Base-by-base conservation (phyloP, 2,329 filamentous ascomycete species). In the Coleophoma eucalyptorum region DNA sequence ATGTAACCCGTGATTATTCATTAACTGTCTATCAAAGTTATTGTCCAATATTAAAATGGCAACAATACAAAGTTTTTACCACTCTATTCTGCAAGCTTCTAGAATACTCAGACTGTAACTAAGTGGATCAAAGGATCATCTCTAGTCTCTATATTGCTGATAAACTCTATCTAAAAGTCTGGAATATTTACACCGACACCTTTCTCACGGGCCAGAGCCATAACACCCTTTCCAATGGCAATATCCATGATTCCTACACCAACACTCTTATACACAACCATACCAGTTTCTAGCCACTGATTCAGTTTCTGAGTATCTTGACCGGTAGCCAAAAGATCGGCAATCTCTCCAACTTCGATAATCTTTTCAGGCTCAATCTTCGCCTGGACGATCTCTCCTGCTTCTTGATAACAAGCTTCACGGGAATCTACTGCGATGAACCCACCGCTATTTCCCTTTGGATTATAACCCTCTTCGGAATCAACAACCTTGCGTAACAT, bases 371-470 rank as follows among this genome's bases (percentile, higher is more conserved):
- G 84, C 20, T 76, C 76, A 31, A 96, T 72, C 0, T 83, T 84
- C 0, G 89, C 89, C 55, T 89, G 81, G 13, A 94, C 85, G 46
- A 96, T 76, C 72, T 96, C 91, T 0, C 91, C 92, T 0, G 91
- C 87, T 64, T 96, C 90, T 59, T 84, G 84, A 42, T 47, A 34
- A 20, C 43, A 46, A 48, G 49, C 10, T 21, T 32, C 15, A 48
- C 45, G 34, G 43, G 18, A n/a, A 50, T 47, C 41, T 20, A 43
- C 45, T 32, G 32, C 15, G 33, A 43, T 37, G 32, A 47, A 6
- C 16, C 47, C 2, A 10, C 10, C 19, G n/a, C n/a, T 19, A 16
- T 19, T 13, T 8, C 37, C 37, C 37, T 40, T 19, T 2, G 37
- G 37, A 40, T 40, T 11, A n/a, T 40, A 40, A 13, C 34, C 34